phyloP scores from a whole-genome alignment of 805 yeast genomes.

The Saturnispora besseyi region DNA sequence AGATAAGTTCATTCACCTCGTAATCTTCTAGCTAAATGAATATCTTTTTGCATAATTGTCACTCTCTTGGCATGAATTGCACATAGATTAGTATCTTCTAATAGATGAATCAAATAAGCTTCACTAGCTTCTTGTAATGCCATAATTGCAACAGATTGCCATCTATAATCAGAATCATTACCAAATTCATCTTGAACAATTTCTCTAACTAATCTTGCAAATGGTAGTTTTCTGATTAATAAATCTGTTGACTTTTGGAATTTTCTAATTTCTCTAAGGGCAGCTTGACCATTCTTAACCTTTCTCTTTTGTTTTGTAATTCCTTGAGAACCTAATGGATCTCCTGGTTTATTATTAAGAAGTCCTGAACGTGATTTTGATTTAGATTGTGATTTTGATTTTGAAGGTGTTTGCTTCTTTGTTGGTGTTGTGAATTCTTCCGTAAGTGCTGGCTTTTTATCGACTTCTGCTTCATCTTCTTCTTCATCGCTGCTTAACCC shows the following conservation, averaged over 20 bases:
- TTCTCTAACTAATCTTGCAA: constrained; percentile 68
- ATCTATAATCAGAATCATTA: constrained; percentile 47
- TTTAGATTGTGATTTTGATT: not conserved
- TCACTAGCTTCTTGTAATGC: constrained; percentile 80
- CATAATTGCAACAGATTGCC: constrained; percentile 72
- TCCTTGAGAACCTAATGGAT: constrained; percentile 26
- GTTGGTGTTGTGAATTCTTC: not conserved
- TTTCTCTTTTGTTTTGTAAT: constrained; percentile 28
- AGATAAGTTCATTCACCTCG: constrained; percentile 36
- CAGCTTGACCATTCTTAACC: constrained; percentile 56
- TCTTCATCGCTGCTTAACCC: not conserved
- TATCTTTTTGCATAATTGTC: constrained; percentile 79
- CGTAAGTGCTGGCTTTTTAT: not conserved
- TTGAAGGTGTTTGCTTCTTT: not conserved
- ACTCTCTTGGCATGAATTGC: constrained; percentile 77
- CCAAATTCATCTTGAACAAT: constrained; percentile 56
- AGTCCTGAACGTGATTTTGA: constrained; percentile 26
- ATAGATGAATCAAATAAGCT: constrained; percentile 60
- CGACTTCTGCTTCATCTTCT: not conserved
- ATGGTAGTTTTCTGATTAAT: constrained; percentile 62
- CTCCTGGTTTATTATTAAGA: constrained; percentile 46
- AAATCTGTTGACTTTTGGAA: constrained; percentile 63
- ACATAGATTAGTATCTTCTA: constrained; percentile 70
- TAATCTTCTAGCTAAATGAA: constrained; percentile 70
- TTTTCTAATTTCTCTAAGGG: constrained; percentile 57